Evolutionary conservation across 176 grass and related monocot genomes (phyloP), one percentile per base, ranked within the genome.

Genomic region (Phragmites australis): DNA sequence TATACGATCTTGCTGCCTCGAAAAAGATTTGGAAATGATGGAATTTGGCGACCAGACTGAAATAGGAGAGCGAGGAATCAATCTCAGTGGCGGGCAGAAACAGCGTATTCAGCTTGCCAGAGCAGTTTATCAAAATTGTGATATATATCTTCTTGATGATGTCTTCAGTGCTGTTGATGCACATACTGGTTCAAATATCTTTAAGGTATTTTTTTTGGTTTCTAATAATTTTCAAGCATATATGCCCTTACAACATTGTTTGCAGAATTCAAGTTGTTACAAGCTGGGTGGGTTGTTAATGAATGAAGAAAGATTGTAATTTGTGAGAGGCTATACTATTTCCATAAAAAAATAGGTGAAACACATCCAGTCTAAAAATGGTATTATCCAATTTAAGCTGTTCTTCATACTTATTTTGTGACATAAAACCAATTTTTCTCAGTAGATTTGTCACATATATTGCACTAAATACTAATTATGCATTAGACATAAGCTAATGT

Each of bases 161-260:
- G 74, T 93, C 73, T 93, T 93, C 25, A 93, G 91, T 54, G 91
- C 91, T 50, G 87, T 93, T 49, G 91, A 93, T 88, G 91, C 91
- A 40, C 91, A 93, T n/a, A 93, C 91, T 50, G 91, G 91, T 29
- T 93, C 91, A 3, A 81, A 71, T 30, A 90, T 93, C 61, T 93
- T 93, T 21, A 93, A 80, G 91, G 91, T 90, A 73, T 71, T 79
- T 3, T 2, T 77, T 61, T 34, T 17, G 0, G 11, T 39, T 7
- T 47, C 34, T 8, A 6, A 10, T 59, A 8, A 8, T 68, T 65
- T 37, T 54, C 13, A 56, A 17, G 17, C 2, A 0, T 15, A 15
- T 25, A 65, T 53, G 5, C 47, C 2, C 12, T 56, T 67, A 43
- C 14, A 57, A 10, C 48, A 47, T 45, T 21, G 3, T 21, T 63